Conservation (phyloP, 2,329 filamentous ascomycete genomes). For the Fusarium burgessii region DNA sequence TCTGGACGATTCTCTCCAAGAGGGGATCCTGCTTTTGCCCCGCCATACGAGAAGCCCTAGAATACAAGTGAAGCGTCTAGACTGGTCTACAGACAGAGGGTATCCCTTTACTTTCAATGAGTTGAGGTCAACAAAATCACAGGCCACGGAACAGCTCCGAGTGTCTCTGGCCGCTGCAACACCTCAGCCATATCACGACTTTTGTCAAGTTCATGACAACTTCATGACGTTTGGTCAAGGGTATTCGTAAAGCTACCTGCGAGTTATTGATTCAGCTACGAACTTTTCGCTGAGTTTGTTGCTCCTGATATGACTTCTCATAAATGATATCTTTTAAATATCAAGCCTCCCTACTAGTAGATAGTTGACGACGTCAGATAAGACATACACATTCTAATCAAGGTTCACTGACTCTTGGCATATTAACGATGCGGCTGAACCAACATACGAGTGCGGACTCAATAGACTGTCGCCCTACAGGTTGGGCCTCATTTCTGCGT, state of each 20-base stretch:
- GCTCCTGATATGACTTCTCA: slow-evolving; percentile 6
- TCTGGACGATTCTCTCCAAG: not conserved
- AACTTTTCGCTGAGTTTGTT: not conserved
- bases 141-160: not conserved
- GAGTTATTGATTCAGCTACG: not conserved
- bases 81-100: not conserved
- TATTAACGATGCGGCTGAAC: not conserved
- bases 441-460: not conserved
- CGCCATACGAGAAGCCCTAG: not conserved
- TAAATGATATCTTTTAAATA: slow-evolving; percentile 5
- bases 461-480: not conserved
- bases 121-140: not conserved
- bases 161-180: not conserved
- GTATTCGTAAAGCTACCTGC: not conserved
- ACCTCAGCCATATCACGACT: not conserved
- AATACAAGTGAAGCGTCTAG: not conserved
- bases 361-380: not conserved
- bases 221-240: not conserved
- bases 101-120: not conserved
- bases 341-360: not conserved
- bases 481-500: slow-evolving; percentile 1
- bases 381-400: not conserved
- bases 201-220: not conserved
- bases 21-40: not conserved
- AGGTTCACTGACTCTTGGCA: not conserved